Conservation (phyloP, 2,329 filamentous ascomycete genomes). For the Clonostachys rosea region DNA sequence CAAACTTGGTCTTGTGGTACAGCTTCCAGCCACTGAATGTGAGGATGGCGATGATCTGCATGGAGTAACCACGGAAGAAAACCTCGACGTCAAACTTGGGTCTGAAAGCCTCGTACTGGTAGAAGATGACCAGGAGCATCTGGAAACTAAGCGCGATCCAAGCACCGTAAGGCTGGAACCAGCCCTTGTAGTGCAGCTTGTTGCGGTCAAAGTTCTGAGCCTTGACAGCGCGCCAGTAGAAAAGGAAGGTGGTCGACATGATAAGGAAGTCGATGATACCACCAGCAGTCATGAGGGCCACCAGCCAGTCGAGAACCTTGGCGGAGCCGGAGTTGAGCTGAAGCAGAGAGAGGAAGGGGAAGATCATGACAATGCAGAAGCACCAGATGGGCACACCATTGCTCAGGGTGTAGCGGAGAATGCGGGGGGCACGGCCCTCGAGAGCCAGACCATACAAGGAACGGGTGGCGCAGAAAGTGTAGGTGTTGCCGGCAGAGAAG, state of each 20-base stretch:
- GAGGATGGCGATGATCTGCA: slow-evolving; percentile 48
- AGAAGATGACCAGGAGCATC: slow-evolving; percentile 38
- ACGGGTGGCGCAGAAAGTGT: slow-evolving; percentile 45
- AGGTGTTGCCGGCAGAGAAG: slow-evolving; percentile 43
- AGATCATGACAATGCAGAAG: slow-evolving; percentile 47
- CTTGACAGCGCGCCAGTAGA: slow-evolving; percentile 45
- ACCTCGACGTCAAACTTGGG: slow-evolving; percentile 36
- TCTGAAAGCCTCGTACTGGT: slow-evolving; percentile 49
- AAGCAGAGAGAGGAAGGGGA: slow-evolving; percentile 49
- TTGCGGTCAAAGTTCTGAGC: slow-evolving; percentile 47
- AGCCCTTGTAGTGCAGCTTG: slow-evolving; percentile 51
- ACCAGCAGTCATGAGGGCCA: slow-evolving; percentile 51
- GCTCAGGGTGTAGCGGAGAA: slow-evolving; percentile 56
- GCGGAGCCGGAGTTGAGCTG: slow-evolving; percentile 42
- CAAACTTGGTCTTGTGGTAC: slow-evolving; percentile 50
- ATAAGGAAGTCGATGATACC: slow-evolving; percentile 60
- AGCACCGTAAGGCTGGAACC: slow-evolving; percentile 54
- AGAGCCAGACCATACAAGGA: slow-evolving; percentile 45
- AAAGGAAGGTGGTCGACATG: slow-evolving; percentile 38
- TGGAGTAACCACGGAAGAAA: slow-evolving; percentile 53
- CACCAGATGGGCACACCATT: slow-evolving; percentile 58
- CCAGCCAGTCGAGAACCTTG: slow-evolving; percentile 47
- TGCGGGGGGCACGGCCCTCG: slow-evolving; percentile 40
- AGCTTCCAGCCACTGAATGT: slow-evolving; percentile 61
- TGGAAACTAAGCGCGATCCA: slow-evolving; percentile 38